Conservation (phyloP, 352 stramenopile genomes). For the Globisporangium apiculatum region DNA sequence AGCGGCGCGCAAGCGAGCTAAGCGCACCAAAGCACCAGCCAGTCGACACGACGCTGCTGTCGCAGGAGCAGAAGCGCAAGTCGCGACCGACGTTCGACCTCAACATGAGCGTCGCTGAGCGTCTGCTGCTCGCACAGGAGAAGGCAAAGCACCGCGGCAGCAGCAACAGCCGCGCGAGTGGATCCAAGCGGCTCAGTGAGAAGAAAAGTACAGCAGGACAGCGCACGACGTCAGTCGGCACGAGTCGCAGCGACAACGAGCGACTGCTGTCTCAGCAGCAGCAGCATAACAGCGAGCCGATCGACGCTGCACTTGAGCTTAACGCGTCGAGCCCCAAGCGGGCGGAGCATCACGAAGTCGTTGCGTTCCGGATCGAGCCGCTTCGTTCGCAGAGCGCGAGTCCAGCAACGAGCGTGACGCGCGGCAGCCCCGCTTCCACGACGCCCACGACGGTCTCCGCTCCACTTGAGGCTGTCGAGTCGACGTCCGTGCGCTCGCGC, state of each 20-base stretch:
- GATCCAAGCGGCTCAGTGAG: not conserved
- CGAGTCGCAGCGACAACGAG: not conserved
- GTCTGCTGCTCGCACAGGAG: slow-evolving; percentile 44
- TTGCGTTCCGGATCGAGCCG: slow-evolving; percentile 17
- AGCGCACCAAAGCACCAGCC: slow-evolving; percentile 58
- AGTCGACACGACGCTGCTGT: slow-evolving; percentile 48
- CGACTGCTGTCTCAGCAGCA: not conserved
- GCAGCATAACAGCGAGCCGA: not conserved
- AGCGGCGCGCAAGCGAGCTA: slow-evolving; percentile 45
- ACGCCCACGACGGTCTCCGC: not conserved
- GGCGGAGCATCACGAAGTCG: slow-evolving; percentile 6
- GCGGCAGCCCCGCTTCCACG: not conserved
- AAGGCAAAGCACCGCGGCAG: slow-evolving; percentile 28
- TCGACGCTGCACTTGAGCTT: not conserved
- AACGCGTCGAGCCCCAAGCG: slow-evolving; percentile 1
- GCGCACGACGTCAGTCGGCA: slow-evolving; percentile 4
- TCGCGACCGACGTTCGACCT: slow-evolving; percentile 49
- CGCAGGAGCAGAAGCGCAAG: slow-evolving; percentile 53
- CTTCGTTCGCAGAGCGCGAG: slow-evolving; percentile 2
- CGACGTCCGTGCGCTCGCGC: not conserved
- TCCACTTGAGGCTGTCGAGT: too few relatives aligned
- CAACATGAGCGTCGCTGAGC: slow-evolving; percentile 63
- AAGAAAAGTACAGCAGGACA: slow-evolving; percentile 27
- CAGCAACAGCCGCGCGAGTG: not conserved
- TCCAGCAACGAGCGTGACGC: not conserved